A percentile compares a stretch with the other conserved stretches of the same genome.
These are phyloP conservation scores for Metschnikowia rubicola DNA, from an alignment of 805 yeast genomes.

Conservation along the genomic window DNA sequence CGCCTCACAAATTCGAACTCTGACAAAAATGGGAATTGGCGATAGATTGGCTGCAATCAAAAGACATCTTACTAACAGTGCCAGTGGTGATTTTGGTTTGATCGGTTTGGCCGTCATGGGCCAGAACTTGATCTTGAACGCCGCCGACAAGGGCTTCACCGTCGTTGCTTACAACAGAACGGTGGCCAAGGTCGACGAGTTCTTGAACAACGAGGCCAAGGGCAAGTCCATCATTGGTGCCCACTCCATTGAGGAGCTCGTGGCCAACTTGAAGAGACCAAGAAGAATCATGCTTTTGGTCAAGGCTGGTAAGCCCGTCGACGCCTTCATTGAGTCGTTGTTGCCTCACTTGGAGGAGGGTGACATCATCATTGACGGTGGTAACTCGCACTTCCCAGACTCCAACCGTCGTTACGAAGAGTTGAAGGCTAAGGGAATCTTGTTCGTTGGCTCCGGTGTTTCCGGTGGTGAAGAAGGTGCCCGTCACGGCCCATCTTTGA, in stretches of 20 bases:
- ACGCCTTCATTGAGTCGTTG: slow-evolving; percentile 81
- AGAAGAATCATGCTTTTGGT: slow-evolving; percentile 92
- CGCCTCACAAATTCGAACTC: too few species aligned
- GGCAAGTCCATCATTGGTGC: slow-evolving; percentile 96
- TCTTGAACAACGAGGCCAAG: slow-evolving; percentile 92
- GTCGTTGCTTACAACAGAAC: slow-evolving; percentile 99
- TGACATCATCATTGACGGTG: slow-evolving; percentile 98
- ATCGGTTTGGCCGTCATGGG: slow-evolving; percentile 99
- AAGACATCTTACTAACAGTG: slow-evolving; percentile 22
- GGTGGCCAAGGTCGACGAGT: slow-evolving; percentile 90
- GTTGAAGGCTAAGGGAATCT: slow-evolving; percentile 79
- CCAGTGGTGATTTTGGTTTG: slow-evolving; percentile 92
- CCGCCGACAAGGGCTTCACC: slow-evolving; percentile 98
- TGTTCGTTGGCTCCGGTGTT: slow-evolving; percentile 98
- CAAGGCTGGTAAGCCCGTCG: slow-evolving; percentile 96
- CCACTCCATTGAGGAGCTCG: slow-evolving; percentile 83
- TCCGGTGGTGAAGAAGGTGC: slow-evolving; percentile 99
- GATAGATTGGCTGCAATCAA: slow-evolving; percentile 1
- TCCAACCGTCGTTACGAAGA: slow-evolving; percentile 94
- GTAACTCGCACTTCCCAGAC: slow-evolving; percentile 99
- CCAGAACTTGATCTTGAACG: slow-evolving; percentile 93
- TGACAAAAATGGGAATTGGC: not conserved
- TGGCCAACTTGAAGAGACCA: slow-evolving; percentile 90
- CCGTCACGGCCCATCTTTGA: slow-evolving; percentile 96
- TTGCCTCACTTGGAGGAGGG: slow-evolving; percentile 91